Conservation (phyloP, 2,329 filamentous ascomycete genomes). For the Claviceps paspali region DNA sequence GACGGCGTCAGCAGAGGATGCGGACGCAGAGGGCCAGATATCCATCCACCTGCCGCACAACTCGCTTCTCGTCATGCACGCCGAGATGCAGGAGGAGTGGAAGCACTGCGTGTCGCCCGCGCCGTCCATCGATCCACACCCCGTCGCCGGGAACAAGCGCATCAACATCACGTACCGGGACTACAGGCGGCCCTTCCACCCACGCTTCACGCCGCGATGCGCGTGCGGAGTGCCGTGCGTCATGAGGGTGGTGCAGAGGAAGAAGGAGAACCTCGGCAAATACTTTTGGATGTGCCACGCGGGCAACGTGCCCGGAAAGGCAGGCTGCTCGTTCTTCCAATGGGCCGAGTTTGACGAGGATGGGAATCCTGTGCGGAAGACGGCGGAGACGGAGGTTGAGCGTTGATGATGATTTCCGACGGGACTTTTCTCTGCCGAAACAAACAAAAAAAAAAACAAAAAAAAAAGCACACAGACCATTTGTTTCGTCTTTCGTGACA, state of each 20-base stretch:
- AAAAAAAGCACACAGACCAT: too few species aligned
- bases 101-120: slow-evolving; percentile 76
- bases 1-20: slow-evolving; percentile 20
- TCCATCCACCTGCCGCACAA: slow-evolving; percentile 91
- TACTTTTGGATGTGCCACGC: slow-evolving; percentile 95
- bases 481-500: too few species aligned
- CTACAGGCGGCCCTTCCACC: slow-evolving; percentile 66
- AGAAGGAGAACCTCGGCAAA: slow-evolving; percentile 57
- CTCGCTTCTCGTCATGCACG: slow-evolving; percentile 87
- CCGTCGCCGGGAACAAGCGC: slow-evolving; percentile 60
- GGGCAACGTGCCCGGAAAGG: slow-evolving; percentile 51
- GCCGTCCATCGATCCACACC: slow-evolving; percentile 67
- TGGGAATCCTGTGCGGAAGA: slow-evolving; percentile 46
- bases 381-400: background rate
- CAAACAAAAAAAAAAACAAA: too few species aligned
- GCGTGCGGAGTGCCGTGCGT: slow-evolving; percentile 53
- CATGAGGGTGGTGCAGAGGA: slow-evolving; percentile 66
- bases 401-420: background rate
- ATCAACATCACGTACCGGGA: slow-evolving; percentile 92
- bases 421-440: too few species aligned
- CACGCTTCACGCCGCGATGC: slow-evolving; percentile 63
- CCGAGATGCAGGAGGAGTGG: slow-evolving; percentile 95
- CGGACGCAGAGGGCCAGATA: slow-evolving; percentile 68
- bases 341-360: slow-evolving; percentile 83
- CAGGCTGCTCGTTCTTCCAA: slow-evolving; percentile 62